Conservation (phyloP, 176 grass and related monocot species). For the Guadua angustifolia region DNA sequence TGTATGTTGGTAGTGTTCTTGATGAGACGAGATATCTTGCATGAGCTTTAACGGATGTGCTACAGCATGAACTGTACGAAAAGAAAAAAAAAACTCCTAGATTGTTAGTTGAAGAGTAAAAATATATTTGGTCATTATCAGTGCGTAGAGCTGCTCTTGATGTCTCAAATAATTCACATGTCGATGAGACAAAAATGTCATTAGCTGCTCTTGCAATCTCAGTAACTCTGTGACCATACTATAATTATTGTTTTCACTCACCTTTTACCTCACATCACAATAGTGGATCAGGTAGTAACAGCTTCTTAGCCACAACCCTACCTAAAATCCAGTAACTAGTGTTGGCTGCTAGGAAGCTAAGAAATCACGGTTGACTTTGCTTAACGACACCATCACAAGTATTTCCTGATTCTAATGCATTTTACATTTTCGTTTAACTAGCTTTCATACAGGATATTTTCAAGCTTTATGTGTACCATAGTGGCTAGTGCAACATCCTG, state of each 20-base stretch:
- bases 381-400: background rate
- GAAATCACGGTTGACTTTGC: background rate
- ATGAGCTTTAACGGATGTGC: background rate
- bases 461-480: background rate
- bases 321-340: background rate
- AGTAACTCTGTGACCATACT: too few species aligned
- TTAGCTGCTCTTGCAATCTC: too few species aligned
- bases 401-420: background rate
- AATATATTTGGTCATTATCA: background rate
- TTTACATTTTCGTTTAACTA: slow-evolving; percentile 21
- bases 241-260: too few species aligned
- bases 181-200: too few species aligned
- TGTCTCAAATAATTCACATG: too few species aligned
- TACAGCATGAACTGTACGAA: background rate
- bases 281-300: background rate
- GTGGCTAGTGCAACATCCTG: background rate
- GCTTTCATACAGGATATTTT: background rate
- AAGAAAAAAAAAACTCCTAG: background rate
- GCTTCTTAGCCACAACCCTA: background rate
- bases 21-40: background rate
- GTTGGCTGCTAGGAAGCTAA: slow-evolving; percentile 11
- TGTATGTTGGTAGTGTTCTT: slow-evolving; percentile 9
- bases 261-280: background rate
- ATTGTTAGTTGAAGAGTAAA: slow-evolving; percentile 32
- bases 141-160: background rate